Evolutionary conservation across 345 rosid genomes (phyloP), one percentile per base, ranked within the genome.

Genomic region (Aquilaria malaccensis): DNA sequence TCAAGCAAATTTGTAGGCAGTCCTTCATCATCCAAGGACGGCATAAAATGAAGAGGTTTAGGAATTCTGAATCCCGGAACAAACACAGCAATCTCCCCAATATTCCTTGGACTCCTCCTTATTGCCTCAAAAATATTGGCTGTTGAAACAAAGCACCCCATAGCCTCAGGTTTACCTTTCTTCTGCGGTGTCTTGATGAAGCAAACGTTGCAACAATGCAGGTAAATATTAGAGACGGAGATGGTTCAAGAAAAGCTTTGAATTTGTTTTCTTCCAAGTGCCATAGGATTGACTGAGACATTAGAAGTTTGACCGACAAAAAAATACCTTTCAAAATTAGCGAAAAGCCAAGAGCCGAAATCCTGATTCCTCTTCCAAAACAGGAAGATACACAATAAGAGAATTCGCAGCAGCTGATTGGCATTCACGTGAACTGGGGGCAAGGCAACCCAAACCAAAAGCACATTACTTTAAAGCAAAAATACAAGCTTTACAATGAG

Each of bases 61-160:
- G 93, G 93, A 67, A 81, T 80, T 58, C 93, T 82, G 41, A 83
- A 71, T 56, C 87, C 89, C 2, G 93, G 89, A 60, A 83, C 85
- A 65, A 71, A 83, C 33, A 86, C 89, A 7, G 71, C 64, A 67
- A 83, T 63, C 54, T 80, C 93, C 47, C 87, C 89, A 60, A 77
- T 76, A 51, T 72, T 81, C 55, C 67, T 83, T 0, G 80, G 85
- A 60, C 62, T 76, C 73, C 81, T 81, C 64, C 85, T 52, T 33
- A 31, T 68, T 62, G 77, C 93, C 55, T 72, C 74, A 2, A 74
- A 55, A 68, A 62, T 83, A 30, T 76, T 69, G 5, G 81, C 72
- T 0, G 77, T 77, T n/a, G 93, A 86, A 63, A 76, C 71, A 47
- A 86, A 48, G 77, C 93, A 83, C 55, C 93, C 93, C 89, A 86